These are phyloP conservation scores for Aristolochia contorta DNA, from an alignment of 164 flowering plant species.

Conservation along the genomic window DNA sequence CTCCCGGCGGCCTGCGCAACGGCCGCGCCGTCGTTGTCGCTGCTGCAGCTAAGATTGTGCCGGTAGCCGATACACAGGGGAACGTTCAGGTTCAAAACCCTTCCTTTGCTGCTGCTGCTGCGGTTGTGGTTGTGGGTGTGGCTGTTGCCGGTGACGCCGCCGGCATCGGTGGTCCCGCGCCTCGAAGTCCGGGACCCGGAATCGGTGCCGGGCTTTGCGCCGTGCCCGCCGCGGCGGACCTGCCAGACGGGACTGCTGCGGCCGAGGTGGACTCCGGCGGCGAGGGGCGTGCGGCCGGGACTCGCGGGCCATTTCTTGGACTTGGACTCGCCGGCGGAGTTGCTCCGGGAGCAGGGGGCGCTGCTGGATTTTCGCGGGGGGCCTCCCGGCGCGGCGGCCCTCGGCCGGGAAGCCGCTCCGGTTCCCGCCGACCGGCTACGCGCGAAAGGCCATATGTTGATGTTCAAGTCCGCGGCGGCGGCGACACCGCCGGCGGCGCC, in stretches of 20 bases:
- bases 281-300: conserved; percentile 33
- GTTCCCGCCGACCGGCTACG: conserved; percentile 86
- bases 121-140: no score
- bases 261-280: conserved; percentile 66
- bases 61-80: conserved; percentile 62
- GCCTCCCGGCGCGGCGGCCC: conserved; percentile 12
- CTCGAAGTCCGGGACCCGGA: conserved; percentile 16
- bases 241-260: conserved; percentile 90
- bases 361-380: conserved; percentile 63
- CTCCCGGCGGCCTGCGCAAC: conserved; percentile 7
- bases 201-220: not conserved
- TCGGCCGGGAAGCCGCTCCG: conserved; percentile 32
- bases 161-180: conserved; percentile 15
- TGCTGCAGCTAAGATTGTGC: conserved; percentile 46
- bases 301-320: conserved; percentile 67
- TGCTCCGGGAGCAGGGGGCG: conserved; percentile 94
- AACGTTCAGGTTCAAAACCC: conserved; percentile 57
- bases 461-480: conserved; percentile 56
- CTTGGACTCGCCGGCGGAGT: conserved; percentile 73
- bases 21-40: conserved; percentile 23
- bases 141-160: no score
- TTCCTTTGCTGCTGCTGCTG: conserved; percentile 9
- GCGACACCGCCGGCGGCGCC: conserved; percentile 7
- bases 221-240: conserved; percentile 38
- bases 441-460: conserved; percentile 88